phyloP scores from a whole-genome alignment of 2,329 filamentous ascomycete species.

The Hypoxylon sp. region DNA sequence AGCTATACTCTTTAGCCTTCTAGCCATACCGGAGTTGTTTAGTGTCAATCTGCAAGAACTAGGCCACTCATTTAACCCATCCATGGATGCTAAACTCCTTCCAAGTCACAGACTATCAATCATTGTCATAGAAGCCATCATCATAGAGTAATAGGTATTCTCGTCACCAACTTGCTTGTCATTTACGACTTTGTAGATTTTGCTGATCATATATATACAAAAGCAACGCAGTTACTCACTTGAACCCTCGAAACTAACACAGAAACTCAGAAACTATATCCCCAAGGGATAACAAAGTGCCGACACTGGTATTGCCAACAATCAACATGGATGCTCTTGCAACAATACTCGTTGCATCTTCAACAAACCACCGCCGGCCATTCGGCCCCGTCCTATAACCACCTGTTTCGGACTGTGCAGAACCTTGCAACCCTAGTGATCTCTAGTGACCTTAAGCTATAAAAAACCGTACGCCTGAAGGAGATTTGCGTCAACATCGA shows the following conservation, averaged over 20 bases:
- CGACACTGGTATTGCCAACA: slow-evolving; percentile 32
- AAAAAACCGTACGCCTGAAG: slow-evolving; percentile 10
- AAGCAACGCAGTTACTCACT: slow-evolving; percentile 34
- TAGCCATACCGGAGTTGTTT: not conserved
- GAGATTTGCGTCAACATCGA: slow-evolving; percentile 22
- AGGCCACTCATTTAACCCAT: not conserved
- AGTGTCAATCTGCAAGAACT: not conserved
- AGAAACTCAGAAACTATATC: slow-evolving; percentile 25
- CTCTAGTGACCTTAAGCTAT: slow-evolving; percentile 22
- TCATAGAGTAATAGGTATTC: not conserved
- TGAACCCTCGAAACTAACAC: slow-evolving; percentile 26
- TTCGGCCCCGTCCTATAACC: slow-evolving; percentile 18
- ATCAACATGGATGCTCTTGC: slow-evolving; percentile 10
- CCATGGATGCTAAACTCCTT: not conserved
- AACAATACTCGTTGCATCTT: slow-evolving; percentile 16
- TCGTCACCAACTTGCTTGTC: not conserved
- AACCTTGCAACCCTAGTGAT: slow-evolving; percentile 31
- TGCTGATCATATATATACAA: slow-evolving; percentile 38
- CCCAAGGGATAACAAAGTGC: slow-evolving; percentile 13
- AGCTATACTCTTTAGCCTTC: not conserved
- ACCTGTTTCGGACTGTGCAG: slow-evolving; percentile 22
- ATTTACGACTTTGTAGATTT: slow-evolving; percentile 14
- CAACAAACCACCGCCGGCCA: slow-evolving; percentile 16
- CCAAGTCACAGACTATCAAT: not conserved
- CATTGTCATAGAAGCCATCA: not conserved